Evolutionary conservation across 2,329 filamentous ascomycete species (phyloP).

Genomic region (Epichloe festucae): DNA sequence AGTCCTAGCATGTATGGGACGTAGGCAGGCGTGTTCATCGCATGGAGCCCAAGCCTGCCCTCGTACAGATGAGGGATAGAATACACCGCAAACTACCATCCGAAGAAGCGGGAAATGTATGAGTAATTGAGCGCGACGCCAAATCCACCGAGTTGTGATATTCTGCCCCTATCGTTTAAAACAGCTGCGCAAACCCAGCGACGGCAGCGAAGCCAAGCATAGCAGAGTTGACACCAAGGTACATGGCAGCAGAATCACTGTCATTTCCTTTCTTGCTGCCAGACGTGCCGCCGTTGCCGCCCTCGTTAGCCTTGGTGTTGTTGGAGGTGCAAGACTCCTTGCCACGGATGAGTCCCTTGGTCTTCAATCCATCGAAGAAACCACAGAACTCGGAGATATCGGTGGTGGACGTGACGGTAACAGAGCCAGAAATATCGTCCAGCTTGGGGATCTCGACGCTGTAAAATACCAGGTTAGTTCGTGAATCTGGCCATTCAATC

Average conservation of each 20-base stretch:
- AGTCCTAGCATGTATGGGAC: slow-evolving; percentile 25
- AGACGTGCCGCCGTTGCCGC: slow-evolving; percentile 18
- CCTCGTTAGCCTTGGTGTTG: slow-evolving; percentile 39
- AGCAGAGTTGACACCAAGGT: slow-evolving; percentile 32
- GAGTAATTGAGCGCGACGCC: slow-evolving; percentile 24
- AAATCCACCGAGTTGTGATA: slow-evolving; percentile 18
- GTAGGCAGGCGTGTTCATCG: slow-evolving; percentile 7
- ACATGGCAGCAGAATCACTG: slow-evolving; percentile 30
- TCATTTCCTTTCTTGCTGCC: slow-evolving; percentile 15
- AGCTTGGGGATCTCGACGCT: slow-evolving; percentile 61
- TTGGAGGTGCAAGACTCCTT: slow-evolving; percentile 34
- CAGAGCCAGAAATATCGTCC: slow-evolving; percentile 55
- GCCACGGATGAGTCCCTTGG: slow-evolving; percentile 30
- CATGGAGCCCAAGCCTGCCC: slow-evolving; percentile 14
- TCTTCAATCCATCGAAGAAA: slow-evolving; percentile 33
- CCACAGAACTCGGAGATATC: slow-evolving; percentile 42
- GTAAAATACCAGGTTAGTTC: not conserved
- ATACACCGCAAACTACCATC: slow-evolving; percentile 22
- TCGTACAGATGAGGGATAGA: slow-evolving; percentile 15
- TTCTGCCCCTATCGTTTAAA: slow-evolving; percentile 27
- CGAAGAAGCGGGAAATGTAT: slow-evolving; percentile 21
- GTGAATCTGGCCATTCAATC: not conserved
- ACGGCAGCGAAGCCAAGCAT: slow-evolving; percentile 34
- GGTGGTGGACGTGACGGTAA: slow-evolving; percentile 54
- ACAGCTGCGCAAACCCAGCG: slow-evolving; percentile 35